Percentiles rank a stretch among this genome's conserved stretches.
Conservation (phyloP, 768 basidiomycete genomes). For the Auriculariales sp. region DNA sequence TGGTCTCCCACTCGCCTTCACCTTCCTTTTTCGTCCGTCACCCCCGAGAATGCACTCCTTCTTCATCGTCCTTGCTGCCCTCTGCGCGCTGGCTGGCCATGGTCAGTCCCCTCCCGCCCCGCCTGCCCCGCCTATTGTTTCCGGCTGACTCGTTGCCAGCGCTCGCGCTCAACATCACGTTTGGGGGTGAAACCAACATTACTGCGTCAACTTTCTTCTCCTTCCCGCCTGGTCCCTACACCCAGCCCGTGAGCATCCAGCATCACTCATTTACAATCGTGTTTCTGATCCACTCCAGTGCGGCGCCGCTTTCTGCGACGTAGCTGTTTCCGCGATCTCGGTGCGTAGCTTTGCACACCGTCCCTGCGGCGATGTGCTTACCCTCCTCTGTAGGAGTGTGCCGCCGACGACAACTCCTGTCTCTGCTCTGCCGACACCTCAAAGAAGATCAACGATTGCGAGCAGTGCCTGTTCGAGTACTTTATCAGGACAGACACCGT, state of each 20-base stretch:
- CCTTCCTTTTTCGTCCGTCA: constrained; percentile 12
- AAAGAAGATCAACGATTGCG: constrained; percentile 31
- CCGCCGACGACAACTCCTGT: constrained; percentile 29
- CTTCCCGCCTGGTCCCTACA: constrained; percentile 19
- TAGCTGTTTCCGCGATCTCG: constrained; percentile 9
- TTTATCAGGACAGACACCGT: constrained; percentile 36
- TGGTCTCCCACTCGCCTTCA: neutral
- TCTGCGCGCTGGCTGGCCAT: constrained; percentile 40
- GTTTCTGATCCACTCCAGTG: constrained; percentile 18
- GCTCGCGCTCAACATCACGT: constrained; percentile 33
- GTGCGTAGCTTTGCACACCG: neutral
- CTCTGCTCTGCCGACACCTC: constrained; percentile 36
- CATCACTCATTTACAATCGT: neutral
- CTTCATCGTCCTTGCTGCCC: constrained; percentile 18
- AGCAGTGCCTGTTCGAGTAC: constrained; percentile 52
- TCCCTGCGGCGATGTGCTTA: neutral
- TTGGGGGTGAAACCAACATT: constrained; percentile 25
- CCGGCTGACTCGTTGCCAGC: constrained; percentile 13
- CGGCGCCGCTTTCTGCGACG: constrained; percentile 15
- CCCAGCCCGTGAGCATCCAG: constrained; percentile 14
- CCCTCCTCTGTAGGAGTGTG: constrained; percentile 25
- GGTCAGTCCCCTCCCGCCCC: constrained; percentile 21
- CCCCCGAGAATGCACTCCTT: constrained; percentile 9
- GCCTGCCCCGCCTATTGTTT: neutral
- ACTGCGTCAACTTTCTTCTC: constrained; percentile 29